phyloP scores from a whole-genome alignment of 108 stramenopile species.

The Skeletonema marinoi region DNA sequence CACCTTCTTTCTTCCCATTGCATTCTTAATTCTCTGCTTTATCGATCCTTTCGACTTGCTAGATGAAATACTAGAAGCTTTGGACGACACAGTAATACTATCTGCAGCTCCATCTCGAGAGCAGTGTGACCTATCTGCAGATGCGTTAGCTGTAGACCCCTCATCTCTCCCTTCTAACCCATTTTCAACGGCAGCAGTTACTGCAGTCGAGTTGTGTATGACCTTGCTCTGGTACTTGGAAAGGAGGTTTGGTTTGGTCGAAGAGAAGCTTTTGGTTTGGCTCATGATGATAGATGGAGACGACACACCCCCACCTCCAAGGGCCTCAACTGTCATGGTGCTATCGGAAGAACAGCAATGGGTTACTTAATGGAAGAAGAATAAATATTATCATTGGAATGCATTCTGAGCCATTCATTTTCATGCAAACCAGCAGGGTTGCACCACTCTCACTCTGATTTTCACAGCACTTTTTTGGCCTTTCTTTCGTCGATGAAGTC shows the following conservation, averaged over 20 bases:
- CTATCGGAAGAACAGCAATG: background rate
- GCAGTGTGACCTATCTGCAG: background rate
- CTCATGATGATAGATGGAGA: background rate
- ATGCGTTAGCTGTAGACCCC: background rate
- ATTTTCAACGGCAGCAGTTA: background rate
- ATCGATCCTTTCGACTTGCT: background rate
- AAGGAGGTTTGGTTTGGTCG: background rate
- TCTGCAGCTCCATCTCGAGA: background rate
- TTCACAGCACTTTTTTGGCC: background rate
- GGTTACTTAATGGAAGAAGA: too few relatives aligned
- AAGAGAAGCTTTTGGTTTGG: background rate
- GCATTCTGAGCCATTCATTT: background rate
- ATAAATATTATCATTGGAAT: background rate
- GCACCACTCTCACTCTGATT: background rate
- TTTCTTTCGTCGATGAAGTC: too few relatives aligned
- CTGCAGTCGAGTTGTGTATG: background rate
- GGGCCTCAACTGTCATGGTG: background rate
- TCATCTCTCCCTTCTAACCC: background rate
- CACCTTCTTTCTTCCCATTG: background rate
- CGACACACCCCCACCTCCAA: background rate
- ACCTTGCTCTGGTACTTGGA: background rate
- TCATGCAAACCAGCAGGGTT: too few relatives aligned
- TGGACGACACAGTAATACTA: background rate
- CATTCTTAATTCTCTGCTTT: background rate
- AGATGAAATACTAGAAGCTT: background rate